A percentile compares a stretch with the other conserved stretches of the same genome.
phyloP scores from a whole-genome alignment of 352 stramenopile genomes.

The Phytophthora fragariae region DNA sequence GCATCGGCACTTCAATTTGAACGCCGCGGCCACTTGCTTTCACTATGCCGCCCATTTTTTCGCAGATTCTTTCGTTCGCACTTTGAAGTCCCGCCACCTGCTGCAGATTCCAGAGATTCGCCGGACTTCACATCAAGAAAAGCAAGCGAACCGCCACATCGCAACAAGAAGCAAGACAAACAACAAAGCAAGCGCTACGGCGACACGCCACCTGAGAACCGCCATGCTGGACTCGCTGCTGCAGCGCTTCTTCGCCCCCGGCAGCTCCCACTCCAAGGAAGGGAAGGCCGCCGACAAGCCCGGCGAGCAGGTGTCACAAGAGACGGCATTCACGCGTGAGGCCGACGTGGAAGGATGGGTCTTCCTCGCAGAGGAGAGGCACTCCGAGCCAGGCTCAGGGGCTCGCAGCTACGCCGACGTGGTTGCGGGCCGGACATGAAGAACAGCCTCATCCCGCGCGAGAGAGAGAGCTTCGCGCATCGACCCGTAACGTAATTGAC shows the following conservation, averaged over 20 bases:
- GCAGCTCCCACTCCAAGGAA: conserved; percentile 19
- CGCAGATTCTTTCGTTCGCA: conserved; percentile 26
- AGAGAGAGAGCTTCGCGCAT: background rate
- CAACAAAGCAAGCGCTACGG: background rate
- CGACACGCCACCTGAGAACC: conserved; percentile 3
- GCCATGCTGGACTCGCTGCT: conserved; percentile 50
- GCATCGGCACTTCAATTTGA: background rate
- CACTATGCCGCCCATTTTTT: conserved; percentile 29
- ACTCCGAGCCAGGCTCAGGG: conserved; percentile 26
- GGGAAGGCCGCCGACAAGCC: conserved; percentile 9
- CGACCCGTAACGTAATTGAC: background rate
- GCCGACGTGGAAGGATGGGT: conserved; percentile 60
- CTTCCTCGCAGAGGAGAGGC: conserved; percentile 46
- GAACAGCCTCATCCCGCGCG: background rate
- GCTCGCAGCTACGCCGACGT: conserved; percentile 57
- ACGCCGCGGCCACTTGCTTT: conserved; percentile 10
- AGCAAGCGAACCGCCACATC: conserved; percentile 4
- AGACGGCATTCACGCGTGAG: conserved; percentile 46
- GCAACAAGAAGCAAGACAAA: conserved; percentile 12
- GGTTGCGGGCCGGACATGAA: conserved; percentile 40
- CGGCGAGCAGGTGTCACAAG: conserved; percentile 33
- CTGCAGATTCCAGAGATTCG: conserved; percentile 15
- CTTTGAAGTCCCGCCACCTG: conserved; percentile 22
- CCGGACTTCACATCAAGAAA: conserved; percentile 13
- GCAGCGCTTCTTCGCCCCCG: conserved; percentile 42